Evolutionary conservation across 495 filamentous ascomycete genomes (phyloP), one percentile per base, ranked within the genome.

Genomic region (Xeromyces bisporus): DNA sequence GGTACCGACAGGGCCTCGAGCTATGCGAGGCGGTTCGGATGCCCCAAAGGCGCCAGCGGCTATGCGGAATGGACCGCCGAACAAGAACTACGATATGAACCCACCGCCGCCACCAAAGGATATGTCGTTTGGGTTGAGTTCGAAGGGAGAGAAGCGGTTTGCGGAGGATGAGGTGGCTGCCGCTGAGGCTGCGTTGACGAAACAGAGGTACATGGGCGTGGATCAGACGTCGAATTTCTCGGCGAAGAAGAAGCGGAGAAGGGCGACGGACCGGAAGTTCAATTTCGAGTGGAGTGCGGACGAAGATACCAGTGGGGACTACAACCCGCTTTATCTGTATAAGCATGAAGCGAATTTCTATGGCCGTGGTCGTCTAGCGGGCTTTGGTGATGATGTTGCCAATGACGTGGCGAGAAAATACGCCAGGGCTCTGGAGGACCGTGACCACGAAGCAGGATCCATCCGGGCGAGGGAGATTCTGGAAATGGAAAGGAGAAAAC

Each of bases 221-320:
- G 82, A 93, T 29, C 71, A 79, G 37, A 75, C 75, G 28, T 91
- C 81, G 2, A 93, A 74, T 17, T 93, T 93, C 47, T 91, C 84
- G 0, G 84, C 83, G 6, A 91, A 93, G 66, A 96, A 96, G 67
- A 97, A 96, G 62, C 70, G 87, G 29, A 77, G 77, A 51, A 67
- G 91, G 38, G 93, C 86, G 1, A 85, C 83, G 7, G 87, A 93
- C 50, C 81, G 86, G 55, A 94, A 96, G 47, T 97, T 97, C 66
- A 97, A 94, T 46, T 96, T 99, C 41, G 89, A 96, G 50, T 99
- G 89, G 89, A 92, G 93, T 41, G 66, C 71, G 2, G 85, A 94
- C 43, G 89, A 99, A 43, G 89, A 99, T 51, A 99, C 89, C 9
- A 92, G 80, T 38, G 62, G 62, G 2, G 85, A 91, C 39, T 84